A percentile compares a stretch with the other conserved stretches of the same genome.
Conservation (phyloP, 2,329 filamentous ascomycete species). For the Fusarium proliferatum region DNA sequence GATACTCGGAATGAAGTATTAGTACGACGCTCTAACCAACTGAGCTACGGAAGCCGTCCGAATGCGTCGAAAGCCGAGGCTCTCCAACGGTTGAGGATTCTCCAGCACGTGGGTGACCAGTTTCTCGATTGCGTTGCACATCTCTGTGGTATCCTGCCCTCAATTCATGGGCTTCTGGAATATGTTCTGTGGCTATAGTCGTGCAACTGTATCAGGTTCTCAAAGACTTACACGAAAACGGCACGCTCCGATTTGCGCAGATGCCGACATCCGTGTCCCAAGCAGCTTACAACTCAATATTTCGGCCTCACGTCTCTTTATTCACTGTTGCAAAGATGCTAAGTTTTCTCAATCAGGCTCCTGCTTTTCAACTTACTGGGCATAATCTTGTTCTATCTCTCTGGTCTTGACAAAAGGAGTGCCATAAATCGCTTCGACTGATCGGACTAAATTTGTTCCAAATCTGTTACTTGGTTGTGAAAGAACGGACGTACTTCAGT, state of each 20-base stretch:
- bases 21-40: constrained; percentile 3
- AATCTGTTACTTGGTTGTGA: accelerated
- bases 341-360: background rate
- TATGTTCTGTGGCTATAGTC: background rate
- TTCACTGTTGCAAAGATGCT: background rate
- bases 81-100: accelerated
- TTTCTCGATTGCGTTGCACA: background rate
- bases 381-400: no score
- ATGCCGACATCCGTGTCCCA: background rate
- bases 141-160: background rate
- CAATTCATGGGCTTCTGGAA: background rate
- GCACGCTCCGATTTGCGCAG: background rate
- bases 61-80: background rate
- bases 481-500: background rate
- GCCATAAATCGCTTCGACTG: background rate
- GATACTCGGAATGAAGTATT: background rate
- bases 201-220: background rate
- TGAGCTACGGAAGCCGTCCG: constrained; percentile 4
- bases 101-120: background rate
- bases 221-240: background rate
- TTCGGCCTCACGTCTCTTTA: background rate
- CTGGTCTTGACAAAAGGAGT: background rate
- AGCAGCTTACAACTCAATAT: accelerated
- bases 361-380: accelerated
- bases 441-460: background rate